Conservation (phyloP, 2,329 filamentous ascomycete genomes). For the Trichoderma semiorbis region DNA sequence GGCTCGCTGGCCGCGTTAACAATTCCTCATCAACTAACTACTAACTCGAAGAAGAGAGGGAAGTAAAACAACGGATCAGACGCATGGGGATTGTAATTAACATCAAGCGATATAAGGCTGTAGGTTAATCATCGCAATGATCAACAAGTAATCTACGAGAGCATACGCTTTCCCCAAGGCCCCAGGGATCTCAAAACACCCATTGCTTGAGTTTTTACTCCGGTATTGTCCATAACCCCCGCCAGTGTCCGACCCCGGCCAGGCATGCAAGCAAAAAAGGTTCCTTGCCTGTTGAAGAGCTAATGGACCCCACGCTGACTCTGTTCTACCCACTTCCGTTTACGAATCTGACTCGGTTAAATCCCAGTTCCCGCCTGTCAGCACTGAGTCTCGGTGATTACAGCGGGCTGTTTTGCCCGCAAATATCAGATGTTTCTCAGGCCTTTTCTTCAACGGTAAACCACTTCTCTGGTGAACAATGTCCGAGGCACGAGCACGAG, state of each 20-base stretch:
- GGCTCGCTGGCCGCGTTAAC: no score
- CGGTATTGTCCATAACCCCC: background rate
- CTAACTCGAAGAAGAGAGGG: background rate
- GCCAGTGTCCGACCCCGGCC: background rate
- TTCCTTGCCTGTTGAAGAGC: background rate
- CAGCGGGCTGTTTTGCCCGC: background rate
- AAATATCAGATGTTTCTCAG: background rate
- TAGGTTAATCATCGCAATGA: background rate
- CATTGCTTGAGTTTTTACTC: background rate
- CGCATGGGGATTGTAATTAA: background rate
- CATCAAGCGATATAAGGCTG: background rate
- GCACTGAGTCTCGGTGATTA: background rate
- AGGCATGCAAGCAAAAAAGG: background rate
- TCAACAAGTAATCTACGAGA: background rate
- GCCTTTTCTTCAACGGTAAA: background rate
- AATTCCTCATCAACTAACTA: no score
- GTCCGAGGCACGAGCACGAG: background rate
- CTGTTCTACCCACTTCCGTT: background rate
- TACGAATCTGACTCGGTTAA: background rate
- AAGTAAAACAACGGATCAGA: background rate
- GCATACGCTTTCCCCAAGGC: background rate
- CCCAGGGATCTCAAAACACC: background rate
- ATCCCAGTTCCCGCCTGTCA: background rate
- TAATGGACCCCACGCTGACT: background rate
- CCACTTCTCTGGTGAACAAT: background rate